Conservation (phyloP, 257 asterid species). For the Ballota nigra region DNA sequence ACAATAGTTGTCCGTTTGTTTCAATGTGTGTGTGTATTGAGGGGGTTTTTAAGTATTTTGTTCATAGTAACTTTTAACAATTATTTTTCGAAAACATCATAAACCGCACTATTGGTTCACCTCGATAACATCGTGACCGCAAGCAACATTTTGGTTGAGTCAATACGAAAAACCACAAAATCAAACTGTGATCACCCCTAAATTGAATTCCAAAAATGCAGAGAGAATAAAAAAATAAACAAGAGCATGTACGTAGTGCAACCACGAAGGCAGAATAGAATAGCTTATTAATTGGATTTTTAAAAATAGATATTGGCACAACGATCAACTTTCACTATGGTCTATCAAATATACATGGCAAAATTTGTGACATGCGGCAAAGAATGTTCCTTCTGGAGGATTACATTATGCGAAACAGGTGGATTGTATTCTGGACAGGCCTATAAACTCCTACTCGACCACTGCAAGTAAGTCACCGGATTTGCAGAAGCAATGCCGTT, state of each 20-base stretch:
- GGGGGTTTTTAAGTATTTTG: too few species aligned
- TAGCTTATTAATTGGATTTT: neutral
- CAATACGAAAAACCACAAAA: too few species aligned
- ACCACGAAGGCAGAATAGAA: neutral
- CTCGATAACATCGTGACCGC: too few species aligned
- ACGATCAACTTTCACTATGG: neutral
- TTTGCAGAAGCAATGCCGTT: constrained; percentile 19
- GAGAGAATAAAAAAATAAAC: neutral
- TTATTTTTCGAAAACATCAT: too few species aligned
- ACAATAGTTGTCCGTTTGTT: too few species aligned
- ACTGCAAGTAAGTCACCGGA: constrained; percentile 18
- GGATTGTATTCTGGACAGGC: neutral
- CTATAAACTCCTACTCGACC: constrained; percentile 3
- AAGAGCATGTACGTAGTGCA: neutral
- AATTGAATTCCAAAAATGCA: neutral
- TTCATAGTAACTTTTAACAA: too few species aligned
- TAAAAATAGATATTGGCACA: neutral
- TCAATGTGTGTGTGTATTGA: too few species aligned
- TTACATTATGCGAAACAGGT: neutral
- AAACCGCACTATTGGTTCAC: too few species aligned
- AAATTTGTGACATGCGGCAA: neutral
- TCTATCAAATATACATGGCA: neutral
- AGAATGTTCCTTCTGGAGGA: neutral
- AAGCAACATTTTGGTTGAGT: too few species aligned
- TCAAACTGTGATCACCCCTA: too few species aligned